Conservation (phyloP, 208 protist species). For the Trypanosoma mega region DNA sequence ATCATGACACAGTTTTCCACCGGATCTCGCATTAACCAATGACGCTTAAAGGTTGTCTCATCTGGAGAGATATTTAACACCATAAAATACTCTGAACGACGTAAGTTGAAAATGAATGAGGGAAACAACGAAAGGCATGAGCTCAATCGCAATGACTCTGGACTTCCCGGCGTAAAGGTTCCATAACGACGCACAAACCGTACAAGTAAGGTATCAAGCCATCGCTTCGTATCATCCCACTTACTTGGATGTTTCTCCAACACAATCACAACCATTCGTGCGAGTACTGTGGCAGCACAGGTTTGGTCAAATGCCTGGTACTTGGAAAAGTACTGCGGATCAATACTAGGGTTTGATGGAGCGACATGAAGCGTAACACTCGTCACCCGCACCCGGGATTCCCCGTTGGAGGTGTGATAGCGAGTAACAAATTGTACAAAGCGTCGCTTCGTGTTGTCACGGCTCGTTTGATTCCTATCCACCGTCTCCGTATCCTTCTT, state of each 20-base stretch:
- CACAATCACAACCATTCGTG: slow-evolving; percentile 72
- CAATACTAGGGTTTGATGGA: slow-evolving; percentile 24
- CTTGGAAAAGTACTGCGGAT: slow-evolving; percentile 50
- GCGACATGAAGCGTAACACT: slow-evolving; percentile 73
- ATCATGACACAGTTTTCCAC: slow-evolving; percentile 95
- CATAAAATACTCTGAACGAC: slow-evolving; percentile 96
- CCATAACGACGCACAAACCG: slow-evolving; percentile 95
- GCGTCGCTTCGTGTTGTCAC: slow-evolving; percentile 36
- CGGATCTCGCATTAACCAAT: slow-evolving; percentile 95
- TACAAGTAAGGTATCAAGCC: slow-evolving; percentile 98
- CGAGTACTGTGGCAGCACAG: slow-evolving; percentile 70
- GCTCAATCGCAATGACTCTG: slow-evolving; percentile 88
- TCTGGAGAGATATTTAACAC: slow-evolving; percentile 98
- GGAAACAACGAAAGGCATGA: slow-evolving; percentile 96
- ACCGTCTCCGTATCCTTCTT: slow-evolving; percentile 4
- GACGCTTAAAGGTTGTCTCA: slow-evolving; percentile 97
- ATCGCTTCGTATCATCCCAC: slow-evolving; percentile 95
- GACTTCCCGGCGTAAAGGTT: slow-evolving; percentile 85
- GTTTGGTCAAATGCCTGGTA: slow-evolving; percentile 95
- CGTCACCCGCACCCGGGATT: slow-evolving; percentile 88
- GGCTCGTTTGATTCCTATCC: background rate
- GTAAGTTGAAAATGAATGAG: slow-evolving; percentile 99
- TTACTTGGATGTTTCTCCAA: slow-evolving; percentile 62
- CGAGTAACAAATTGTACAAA: slow-evolving; percentile 95
- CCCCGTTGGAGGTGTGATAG: slow-evolving; percentile 86